Percentiles rank a stretch among this genome's conserved stretches.
Conservation (phyloP, 768 basidiomycete genomes). For the Mycena haematopus region DNA sequence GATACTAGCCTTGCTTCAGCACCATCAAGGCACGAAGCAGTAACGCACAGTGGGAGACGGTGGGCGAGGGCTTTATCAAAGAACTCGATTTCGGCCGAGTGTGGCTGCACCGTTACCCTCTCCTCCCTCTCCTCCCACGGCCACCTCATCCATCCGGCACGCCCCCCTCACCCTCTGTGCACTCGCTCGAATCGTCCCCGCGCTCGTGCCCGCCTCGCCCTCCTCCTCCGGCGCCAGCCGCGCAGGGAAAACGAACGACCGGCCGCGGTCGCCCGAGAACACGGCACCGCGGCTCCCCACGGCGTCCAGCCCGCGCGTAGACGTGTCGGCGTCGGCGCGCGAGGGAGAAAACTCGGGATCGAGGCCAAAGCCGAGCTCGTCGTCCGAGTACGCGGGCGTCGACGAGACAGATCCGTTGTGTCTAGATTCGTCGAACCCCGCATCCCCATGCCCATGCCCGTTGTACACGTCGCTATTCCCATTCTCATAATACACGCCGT, state of each 20-base stretch:
- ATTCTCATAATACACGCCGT: not conserved
- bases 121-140: too few species aligned
- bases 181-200: slow-evolving; percentile 48
- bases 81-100: slow-evolving; percentile 92
- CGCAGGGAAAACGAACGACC: slow-evolving; percentile 20
- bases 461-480: not conserved
- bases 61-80: slow-evolving; percentile 94
- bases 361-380: slow-evolving; percentile 27
- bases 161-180: slow-evolving; percentile 11
- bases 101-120: too few species aligned
- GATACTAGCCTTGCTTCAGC: slow-evolving; percentile 91
- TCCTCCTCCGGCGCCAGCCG: slow-evolving; percentile 26
- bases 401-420: not conserved
- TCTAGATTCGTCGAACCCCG: not conserved
- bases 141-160: slow-evolving; percentile 19
- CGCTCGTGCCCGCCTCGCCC: slow-evolving; percentile 53
- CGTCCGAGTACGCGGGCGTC: slow-evolving; percentile 23
- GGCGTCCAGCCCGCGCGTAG: not conserved
- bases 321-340: not conserved
- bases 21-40: slow-evolving; percentile 73
- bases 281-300: not conserved
- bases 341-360: not conserved
- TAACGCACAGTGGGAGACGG: slow-evolving; percentile 78
- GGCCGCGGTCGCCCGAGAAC: not conserved
- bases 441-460: not conserved